Conservation (phyloP, 768 basidiomycete genomes). For the Mycena pura region DNA sequence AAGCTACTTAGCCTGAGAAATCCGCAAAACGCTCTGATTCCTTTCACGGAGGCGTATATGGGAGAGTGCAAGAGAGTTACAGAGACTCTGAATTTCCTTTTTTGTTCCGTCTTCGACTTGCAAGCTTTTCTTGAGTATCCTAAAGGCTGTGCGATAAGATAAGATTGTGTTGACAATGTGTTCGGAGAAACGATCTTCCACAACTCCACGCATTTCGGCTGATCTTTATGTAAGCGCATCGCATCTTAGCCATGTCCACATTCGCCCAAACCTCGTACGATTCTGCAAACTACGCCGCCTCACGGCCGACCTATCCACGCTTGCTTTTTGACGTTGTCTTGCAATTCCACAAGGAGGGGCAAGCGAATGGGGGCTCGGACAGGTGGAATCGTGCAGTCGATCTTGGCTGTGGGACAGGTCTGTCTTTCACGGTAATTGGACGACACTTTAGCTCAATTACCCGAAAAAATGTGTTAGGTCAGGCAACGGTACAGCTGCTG, state of each 20-base stretch:
- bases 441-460: not conserved
- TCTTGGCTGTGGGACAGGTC: constrained; percentile 87
- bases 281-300: constrained; percentile 67
- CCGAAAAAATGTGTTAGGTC: not conserved
- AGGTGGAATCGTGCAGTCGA: constrained; percentile 70
- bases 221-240: too few relatives aligned
- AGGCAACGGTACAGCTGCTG: constrained; percentile 18
- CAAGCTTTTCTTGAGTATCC: too few relatives aligned
- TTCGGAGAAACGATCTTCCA: too few relatives aligned
- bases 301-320: constrained; percentile 75
- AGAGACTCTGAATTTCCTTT: too few relatives aligned
- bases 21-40: too few relatives aligned
- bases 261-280: constrained; percentile 77
- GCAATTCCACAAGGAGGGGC: constrained; percentile 22
- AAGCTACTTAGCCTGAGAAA: too few relatives aligned
- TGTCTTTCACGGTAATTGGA: not conserved
- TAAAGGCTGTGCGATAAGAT: too few relatives aligned
- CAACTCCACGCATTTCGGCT: too few relatives aligned
- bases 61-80: too few relatives aligned
- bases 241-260: constrained; percentile 74
- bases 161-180: too few relatives aligned
- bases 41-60: too few relatives aligned
- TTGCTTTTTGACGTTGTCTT: constrained; percentile 69
- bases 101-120: too few relatives aligned
- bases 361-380: not conserved